Base-by-base conservation (phyloP, 768 basidiomycete species). In the Collybia sordida region DNA sequence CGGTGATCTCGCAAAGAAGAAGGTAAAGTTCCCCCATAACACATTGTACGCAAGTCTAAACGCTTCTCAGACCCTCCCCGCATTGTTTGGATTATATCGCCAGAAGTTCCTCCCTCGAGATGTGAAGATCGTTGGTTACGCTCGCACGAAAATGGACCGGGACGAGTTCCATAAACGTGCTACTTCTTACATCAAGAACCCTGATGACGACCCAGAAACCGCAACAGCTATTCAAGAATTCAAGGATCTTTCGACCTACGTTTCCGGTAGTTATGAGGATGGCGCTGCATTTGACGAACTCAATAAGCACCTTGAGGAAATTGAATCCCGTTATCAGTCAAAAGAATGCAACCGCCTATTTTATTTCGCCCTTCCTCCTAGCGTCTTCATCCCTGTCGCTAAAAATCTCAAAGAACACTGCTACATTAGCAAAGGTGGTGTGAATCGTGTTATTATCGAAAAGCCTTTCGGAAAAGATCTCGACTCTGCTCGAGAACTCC, bases 1-100 rank as follows among this genome's bases (percentile, higher is more conserved):
- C 49, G 96, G 96, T 35, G 96, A 99, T 77, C 79, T 99, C 40
- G 96, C 96, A 55, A 96, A 97, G 87, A 99, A 99, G 77, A 99
- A 99, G 83, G 94, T 84, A 42, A 42, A 64, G 48, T 45, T 38
- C 18, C 19, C 14, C 27, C n/a, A 48, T 37, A 25, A 21, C n/a
- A 2, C 31, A 14, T 22, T 58, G 17, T 43, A 42, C 21, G 38
- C 34, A 22, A 54, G 31, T 42, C 35, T 55, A 31, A 40, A 55
- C 7, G 49, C 25, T 49, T 49, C 51, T 51, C 61, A 97, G 95
- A 98, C 96, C 3, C 89, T 93, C 70, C 96, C 96, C 9, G 96
- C 96, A 22, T 78, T 99, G 48, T 98, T 97, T 67, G 87, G 85
- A 48, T 85, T 99, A 59, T 97, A 82, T 76, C 78, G 78, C 55